phyloP scores from a whole-genome alignment of 345 rosid genomes.

The Erucastrum elatum region DNA sequence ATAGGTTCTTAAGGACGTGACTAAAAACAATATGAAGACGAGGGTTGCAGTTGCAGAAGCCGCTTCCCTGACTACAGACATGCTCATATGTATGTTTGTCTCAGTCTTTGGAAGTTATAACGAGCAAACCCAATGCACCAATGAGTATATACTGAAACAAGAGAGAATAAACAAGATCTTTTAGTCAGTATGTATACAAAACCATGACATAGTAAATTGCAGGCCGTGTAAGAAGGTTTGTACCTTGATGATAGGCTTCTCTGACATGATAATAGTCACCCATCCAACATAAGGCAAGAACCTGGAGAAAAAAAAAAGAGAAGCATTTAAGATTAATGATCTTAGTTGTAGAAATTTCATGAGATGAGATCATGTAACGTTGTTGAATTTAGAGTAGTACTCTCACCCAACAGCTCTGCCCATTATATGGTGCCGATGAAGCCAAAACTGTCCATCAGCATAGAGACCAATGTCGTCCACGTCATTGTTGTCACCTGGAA shows the following conservation, averaged over 20 bases:
- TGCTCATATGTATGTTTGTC: constrained; percentile 3
- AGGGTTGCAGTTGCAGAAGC: constrained; percentile 10
- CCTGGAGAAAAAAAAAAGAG: constrained; percentile 39
- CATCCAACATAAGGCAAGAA: constrained; percentile 81
- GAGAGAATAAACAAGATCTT: constrained; percentile 5
- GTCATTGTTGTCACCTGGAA: constrained; percentile 62
- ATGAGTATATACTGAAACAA: constrained; percentile 61
- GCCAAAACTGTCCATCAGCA: constrained; percentile 67
- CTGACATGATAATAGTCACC: constrained; percentile 75
- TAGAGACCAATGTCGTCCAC: constrained; percentile 63
- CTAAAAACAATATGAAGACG: neutral
- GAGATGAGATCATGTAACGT: neutral
- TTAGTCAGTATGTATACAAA: neutral
- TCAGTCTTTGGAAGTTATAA: constrained; percentile 64
- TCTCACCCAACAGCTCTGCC: constrained; percentile 89
- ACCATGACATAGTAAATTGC: neutral
- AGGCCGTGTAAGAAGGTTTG: constrained; percentile 6
- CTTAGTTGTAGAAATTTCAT: neutral
- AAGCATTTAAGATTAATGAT: neutral
- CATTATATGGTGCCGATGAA: constrained; percentile 62
- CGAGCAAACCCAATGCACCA: constrained; percentile 60
- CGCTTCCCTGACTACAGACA: neutral
- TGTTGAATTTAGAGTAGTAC: constrained; percentile 5
- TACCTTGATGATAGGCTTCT: constrained; percentile 80
- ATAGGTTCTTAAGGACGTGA: neutral